These are phyloP conservation scores for Alternaria burnsii DNA, from an alignment of 2,329 filamentous ascomycete genomes.

Conservation along the genomic window DNA sequence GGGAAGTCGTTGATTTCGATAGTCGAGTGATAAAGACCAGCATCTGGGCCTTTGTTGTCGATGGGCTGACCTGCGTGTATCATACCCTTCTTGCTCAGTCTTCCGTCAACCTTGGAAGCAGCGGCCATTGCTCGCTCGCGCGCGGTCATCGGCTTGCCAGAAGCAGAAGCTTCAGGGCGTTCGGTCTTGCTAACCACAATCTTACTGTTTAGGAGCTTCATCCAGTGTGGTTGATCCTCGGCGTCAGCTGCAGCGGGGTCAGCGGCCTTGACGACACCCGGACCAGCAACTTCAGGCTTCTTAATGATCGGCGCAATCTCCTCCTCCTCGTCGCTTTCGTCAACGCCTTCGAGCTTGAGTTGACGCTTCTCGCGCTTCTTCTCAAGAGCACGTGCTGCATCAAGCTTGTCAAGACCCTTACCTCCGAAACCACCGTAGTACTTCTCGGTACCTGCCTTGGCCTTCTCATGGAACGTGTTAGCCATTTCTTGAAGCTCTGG, in stretches of 20 bases:
- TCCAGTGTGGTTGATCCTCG: constrained; percentile 39
- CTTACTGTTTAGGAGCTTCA: constrained; percentile 66
- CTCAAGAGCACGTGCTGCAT: constrained; percentile 88
- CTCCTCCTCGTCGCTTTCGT: constrained; percentile 88
- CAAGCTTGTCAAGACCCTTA: constrained; percentile 89
- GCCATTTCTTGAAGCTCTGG: constrained; percentile 69
- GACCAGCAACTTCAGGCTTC: constrained; percentile 60
- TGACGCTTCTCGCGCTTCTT: constrained; percentile 77
- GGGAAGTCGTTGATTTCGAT: constrained; percentile 99
- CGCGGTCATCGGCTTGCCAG: constrained; percentile 65
- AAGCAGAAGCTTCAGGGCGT: constrained; percentile 55
- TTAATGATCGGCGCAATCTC: constrained; percentile 62
- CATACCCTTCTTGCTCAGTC: constrained; percentile 87
- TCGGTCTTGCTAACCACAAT: constrained; percentile 78
- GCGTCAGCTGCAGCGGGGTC: constrained; percentile 22
- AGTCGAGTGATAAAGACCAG: constrained; percentile 94
- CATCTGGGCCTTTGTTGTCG: constrained; percentile 98
- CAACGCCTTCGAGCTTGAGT: constrained; percentile 88
- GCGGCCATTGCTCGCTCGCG: constrained; percentile 90
- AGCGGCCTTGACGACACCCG: constrained; percentile 46
- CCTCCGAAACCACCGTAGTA: constrained; percentile 88
- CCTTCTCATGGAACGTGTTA: constrained; percentile 81
- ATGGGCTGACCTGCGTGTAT: constrained; percentile 92
- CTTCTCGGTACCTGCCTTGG: constrained; percentile 91
- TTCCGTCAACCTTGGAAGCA: constrained; percentile 88